Evolutionary conservation across 805 yeast species (phyloP), one percentile per base, ranked within the genome.

Genomic region (Grigorovia humatica): DNA sequence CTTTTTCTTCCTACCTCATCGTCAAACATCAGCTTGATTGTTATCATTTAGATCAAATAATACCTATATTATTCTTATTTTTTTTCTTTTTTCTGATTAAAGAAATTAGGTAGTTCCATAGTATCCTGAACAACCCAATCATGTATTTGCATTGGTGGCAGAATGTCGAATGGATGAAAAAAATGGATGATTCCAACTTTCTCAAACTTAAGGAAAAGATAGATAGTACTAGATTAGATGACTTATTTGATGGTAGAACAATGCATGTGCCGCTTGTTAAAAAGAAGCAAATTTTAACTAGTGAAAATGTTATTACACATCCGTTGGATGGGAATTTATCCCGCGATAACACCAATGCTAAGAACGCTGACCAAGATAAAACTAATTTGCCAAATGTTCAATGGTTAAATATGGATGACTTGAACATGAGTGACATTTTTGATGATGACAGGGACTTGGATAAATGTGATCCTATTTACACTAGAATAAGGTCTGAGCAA

Each of bases 341-440:
- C 30, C 19, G 2, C 8, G 15, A 38, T 38, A 44, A 4, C 23
- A 43, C 49, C 44, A 38, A 48, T 46, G 48, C 41, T 32, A 41
- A 48, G 23, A 20, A 9, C 20, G 30, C 19, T n/a, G 45, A 5
- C 30, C 18, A 9, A 18, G 15, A 32, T 32, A 32, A 13, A 8
- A 8, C 11, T 32, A 32, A 46, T 13, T 38, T 30, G 20, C 59
- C 60, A 20, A 48, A 51, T 44, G 48, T 62, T 43, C 54, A 55
- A 30, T 41, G 57, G 27, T 43, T 57, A 38, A 61, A 61, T 44
- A 44, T 60, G 47, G 53, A 52, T 7, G 69, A 66, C 48, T 51
- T 66, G 35, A 64, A 64, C 46, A 42, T 66, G 40, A 49, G 54
- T 15, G 63, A 57, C 47, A 17, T 48, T 1, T 59, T 55, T 44